A percentile compares a stretch with the other conserved stretches of the same genome.
Conservation (phyloP, 2,329 filamentous ascomycete species). For the Colletotrichum costaricense region DNA sequence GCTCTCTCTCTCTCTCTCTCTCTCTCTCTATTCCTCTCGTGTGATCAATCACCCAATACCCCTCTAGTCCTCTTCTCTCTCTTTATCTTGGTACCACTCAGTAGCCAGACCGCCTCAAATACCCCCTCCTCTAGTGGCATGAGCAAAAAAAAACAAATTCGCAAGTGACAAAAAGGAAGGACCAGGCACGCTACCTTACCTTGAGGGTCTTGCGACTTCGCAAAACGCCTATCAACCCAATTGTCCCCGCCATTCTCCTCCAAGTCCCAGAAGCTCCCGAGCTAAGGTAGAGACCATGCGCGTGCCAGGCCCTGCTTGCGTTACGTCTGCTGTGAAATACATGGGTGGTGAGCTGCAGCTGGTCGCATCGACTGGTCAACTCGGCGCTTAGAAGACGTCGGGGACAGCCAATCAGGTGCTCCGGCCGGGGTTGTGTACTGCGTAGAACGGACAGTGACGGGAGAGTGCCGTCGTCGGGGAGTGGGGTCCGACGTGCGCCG, state of each 20-base stretch:
- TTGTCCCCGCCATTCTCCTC: background rate
- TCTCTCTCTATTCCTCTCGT: background rate
- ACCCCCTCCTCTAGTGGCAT: background rate
- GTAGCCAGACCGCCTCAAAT: slow-evolving; percentile 4
- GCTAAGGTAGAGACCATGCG: background rate
- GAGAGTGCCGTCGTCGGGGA: background rate
- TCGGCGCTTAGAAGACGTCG: slow-evolving; percentile 36
- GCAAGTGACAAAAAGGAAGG: background rate
- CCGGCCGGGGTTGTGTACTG: background rate
- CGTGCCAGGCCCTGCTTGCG: slow-evolving; percentile 1
- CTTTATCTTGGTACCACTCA: slow-evolving; percentile 27
- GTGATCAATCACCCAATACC: background rate
- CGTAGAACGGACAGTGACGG: background rate
- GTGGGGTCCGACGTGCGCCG: background rate
- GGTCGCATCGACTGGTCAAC: slow-evolving; percentile 35
- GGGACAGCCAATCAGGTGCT: slow-evolving; percentile 28
- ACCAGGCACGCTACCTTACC: background rate
- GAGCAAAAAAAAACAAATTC: background rate
- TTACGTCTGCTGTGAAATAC: slow-evolving; percentile 16
- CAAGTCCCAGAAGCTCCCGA: background rate
- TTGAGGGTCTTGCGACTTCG: background rate
- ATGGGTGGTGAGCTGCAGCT: slow-evolving; percentile 33
- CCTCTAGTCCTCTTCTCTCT: background rate
- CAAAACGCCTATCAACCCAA: background rate
- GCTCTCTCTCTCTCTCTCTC: background rate